These are phyloP conservation scores for Chalaropsis thielavioides DNA, from an alignment of 2,329 filamentous ascomycete genomes.

Conservation along the genomic window DNA sequence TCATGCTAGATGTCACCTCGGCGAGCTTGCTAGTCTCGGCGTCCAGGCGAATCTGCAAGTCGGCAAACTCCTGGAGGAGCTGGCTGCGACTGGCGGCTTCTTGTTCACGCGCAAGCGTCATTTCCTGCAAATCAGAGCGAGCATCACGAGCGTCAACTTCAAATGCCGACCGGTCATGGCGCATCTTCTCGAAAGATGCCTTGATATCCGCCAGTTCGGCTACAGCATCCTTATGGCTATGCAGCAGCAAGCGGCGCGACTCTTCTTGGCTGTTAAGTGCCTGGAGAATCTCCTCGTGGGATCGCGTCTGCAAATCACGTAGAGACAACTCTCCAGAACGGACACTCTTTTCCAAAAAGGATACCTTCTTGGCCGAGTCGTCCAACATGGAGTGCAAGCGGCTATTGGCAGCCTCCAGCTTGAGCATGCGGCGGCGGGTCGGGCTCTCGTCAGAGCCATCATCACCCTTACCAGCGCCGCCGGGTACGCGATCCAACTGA, in stretches of 20 bases:
- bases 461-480: slow-evolving; percentile 17
- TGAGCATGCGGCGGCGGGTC: slow-evolving; percentile 66
- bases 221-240: slow-evolving; percentile 73
- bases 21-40: slow-evolving; percentile 72
- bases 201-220: slow-evolving; percentile 78
- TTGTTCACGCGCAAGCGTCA: slow-evolving; percentile 65
- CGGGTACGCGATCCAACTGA: slow-evolving; percentile 61
- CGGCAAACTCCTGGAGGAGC: slow-evolving; percentile 79
- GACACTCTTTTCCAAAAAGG: slow-evolving; percentile 72
- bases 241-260: slow-evolving; percentile 64
- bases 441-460: slow-evolving; percentile 51
- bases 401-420: slow-evolving; percentile 83
- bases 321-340: slow-evolving; percentile 76
- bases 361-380: slow-evolving; percentile 85
- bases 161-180: slow-evolving; percentile 60
- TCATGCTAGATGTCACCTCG: slow-evolving; percentile 71
- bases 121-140: slow-evolving; percentile 69
- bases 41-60: slow-evolving; percentile 85
- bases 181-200: slow-evolving; percentile 71
- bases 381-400: slow-evolving; percentile 88
- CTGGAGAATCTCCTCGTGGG: slow-evolving; percentile 86
- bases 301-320: slow-evolving; percentile 81
- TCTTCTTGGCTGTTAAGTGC: slow-evolving; percentile 88
- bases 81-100: slow-evolving; percentile 79
- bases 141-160: slow-evolving; percentile 81